phyloP scores from a whole-genome alignment of 2,329 filamentous ascomycete species.

The Nigrograna mackinnonii region DNA sequence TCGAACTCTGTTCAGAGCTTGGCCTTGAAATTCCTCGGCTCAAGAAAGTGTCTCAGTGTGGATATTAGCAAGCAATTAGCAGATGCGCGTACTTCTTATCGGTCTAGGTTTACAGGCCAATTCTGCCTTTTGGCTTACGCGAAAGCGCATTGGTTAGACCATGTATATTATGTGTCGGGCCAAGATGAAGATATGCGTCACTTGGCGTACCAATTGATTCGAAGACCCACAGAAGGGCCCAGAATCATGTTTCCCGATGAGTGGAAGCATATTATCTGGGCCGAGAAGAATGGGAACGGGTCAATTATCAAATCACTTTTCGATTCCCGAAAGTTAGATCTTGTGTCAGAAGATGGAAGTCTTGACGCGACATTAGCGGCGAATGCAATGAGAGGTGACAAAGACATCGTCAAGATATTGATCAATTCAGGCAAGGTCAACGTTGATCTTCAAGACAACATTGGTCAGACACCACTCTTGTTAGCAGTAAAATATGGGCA shows the following conservation, averaged over 20 bases:
- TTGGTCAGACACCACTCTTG: background rate
- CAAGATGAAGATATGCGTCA: slow-evolving; percentile 5
- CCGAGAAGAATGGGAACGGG: background rate
- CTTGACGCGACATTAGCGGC: background rate
- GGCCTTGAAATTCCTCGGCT: slow-evolving; percentile 13
- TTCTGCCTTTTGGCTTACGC: slow-evolving; percentile 18
- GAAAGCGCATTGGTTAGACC: slow-evolving; percentile 13
- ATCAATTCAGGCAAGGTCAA: slow-evolving; percentile 2
- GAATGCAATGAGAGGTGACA: background rate
- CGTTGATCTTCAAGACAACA: slow-evolving; percentile 2
- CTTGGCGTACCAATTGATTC: background rate
- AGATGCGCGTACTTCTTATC: slow-evolving; percentile 3
- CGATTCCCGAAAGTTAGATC: slow-evolving; percentile 3
- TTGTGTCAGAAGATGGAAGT: too few relatives aligned
- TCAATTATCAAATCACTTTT: background rate
- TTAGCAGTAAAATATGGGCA: background rate
- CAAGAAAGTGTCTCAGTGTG: slow-evolving; percentile 10
- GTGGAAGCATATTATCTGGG: background rate
- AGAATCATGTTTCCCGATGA: background rate
- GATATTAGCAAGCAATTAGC: slow-evolving; percentile 15
- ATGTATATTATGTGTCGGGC: slow-evolving; percentile 12
- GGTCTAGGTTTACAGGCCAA: background rate
- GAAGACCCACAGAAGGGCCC: background rate
- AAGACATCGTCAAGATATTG: slow-evolving; percentile 1
- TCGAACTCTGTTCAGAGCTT: slow-evolving; percentile 7